Conservation (phyloP, 78 protist genomes). For the Cavenderia fasciculata region DNA sequence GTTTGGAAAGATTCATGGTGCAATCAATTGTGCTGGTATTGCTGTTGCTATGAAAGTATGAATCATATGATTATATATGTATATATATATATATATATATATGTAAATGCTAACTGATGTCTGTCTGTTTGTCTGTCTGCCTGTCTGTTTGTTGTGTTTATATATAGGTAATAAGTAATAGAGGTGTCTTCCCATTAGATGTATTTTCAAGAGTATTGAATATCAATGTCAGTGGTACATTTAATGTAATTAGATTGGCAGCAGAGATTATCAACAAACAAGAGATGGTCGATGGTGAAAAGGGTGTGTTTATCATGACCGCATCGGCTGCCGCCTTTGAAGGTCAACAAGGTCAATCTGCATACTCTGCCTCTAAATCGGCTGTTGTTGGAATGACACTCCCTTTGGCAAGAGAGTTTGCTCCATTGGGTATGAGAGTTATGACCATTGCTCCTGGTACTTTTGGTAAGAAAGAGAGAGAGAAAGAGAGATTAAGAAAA, state of each 20-base stretch:
- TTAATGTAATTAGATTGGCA: slow-evolving; percentile 80
- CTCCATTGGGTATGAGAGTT: slow-evolving; percentile 84
- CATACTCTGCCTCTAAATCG: slow-evolving; percentile 92
- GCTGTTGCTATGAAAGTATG: slow-evolving; percentile 60
- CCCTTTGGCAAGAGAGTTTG: slow-evolving; percentile 87
- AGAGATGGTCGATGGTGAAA: slow-evolving; percentile 47
- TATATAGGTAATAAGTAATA: neutral
- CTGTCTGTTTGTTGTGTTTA: neutral
- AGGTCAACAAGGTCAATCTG: slow-evolving; percentile 93
- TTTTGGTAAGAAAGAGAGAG: slow-evolving; percentile 37
- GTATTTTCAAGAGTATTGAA: slow-evolving; percentile 57
- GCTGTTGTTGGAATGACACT: slow-evolving; percentile 83
- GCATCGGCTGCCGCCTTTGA: slow-evolving; percentile 90
- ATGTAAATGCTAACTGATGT: neutral
- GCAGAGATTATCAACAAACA: slow-evolving; percentile 83
- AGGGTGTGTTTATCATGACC: slow-evolving; percentile 88
- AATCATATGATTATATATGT: neutral
- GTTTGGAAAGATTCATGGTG: slow-evolving; percentile 83
- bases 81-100: no score
- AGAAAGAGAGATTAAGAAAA: no score
- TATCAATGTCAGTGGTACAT: slow-evolving; percentile 87
- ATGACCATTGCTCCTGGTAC: slow-evolving; percentile 91
- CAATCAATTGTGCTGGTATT: slow-evolving; percentile 92
- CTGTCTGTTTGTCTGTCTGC: neutral
- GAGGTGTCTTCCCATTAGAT: slow-evolving; percentile 37